Conservation (phyloP, 140 eudicot genomes). For the Ambrosia hybrid region DNA sequence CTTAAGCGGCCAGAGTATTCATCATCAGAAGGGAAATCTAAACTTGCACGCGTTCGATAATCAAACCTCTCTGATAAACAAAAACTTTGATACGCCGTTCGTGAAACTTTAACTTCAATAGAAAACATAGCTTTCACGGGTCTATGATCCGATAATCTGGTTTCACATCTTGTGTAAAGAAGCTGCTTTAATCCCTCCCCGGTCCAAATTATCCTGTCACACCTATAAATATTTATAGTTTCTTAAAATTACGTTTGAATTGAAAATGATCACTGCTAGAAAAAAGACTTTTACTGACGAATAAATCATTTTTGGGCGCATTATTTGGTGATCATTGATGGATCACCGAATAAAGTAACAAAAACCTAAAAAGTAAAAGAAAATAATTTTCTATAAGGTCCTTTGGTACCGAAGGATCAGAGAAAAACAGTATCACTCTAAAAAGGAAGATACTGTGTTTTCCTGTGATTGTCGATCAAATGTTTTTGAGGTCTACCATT, state of each 20-base stretch:
- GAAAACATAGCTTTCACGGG: constrained; percentile 67
- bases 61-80: constrained; percentile 62
- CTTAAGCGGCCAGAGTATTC: constrained; percentile 37
- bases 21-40: constrained; percentile 40
- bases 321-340: no score
- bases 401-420: no score
- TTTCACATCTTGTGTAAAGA: constrained; percentile 51
- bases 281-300: no score
- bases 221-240: constrained; percentile 40
- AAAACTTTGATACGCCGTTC: constrained; percentile 34
- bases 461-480: no score
- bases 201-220: constrained; percentile 75
- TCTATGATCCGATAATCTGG: constrained; percentile 62
- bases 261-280: background rate
- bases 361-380: no score
- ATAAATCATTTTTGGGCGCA: background rate
- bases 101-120: constrained; percentile 50
- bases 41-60: constrained; percentile 16
- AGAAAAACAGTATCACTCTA: no score
- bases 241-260: background rate
- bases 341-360: no score
- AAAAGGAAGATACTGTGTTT: no score
- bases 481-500: no score
- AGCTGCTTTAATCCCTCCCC: constrained; percentile 68
- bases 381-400: no score